Evolutionary conservation across 2,329 filamentous ascomycete genomes (phyloP).

Genomic region (Diaporthe caulivora): DNA sequence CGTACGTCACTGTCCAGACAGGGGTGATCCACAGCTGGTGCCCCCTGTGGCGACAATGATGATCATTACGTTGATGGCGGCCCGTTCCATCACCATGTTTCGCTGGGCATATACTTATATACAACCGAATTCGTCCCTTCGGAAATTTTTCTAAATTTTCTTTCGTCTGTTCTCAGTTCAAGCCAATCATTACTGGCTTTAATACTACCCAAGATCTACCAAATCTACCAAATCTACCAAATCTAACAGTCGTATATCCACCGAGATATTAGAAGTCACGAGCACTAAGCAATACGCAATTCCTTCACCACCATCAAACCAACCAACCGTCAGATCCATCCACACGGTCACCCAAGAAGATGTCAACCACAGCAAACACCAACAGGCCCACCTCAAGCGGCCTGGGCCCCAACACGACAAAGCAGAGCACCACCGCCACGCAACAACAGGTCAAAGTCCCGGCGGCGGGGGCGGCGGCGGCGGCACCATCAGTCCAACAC

Average conservation of each 20-base stretch:
- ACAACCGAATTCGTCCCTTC: no score
- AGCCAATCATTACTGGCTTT: neutral
- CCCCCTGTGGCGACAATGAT: conserved; percentile 14
- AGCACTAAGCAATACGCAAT: neutral
- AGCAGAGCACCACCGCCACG: neutral
- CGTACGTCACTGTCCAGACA: conserved; percentile 9
- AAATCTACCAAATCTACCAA: neutral
- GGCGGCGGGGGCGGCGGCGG: neutral
- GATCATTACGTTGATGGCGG: conserved; percentile 20
- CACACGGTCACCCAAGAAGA: neutral
- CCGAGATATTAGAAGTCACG: neutral
- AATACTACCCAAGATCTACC: neutral
- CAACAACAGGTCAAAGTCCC: neutral
- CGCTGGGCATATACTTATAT: neutral
- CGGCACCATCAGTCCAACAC: no score
- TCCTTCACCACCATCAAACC: neutral
- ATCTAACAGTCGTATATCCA: neutral
- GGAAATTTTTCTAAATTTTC: neutral
- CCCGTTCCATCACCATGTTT: neutral
- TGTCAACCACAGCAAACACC: neutral
- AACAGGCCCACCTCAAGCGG: neutral
- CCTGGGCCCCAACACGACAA: neutral
- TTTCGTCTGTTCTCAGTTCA: neutral
- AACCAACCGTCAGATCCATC: no score
- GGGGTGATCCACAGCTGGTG: conserved; percentile 22